Conservation (phyloP, 129 eudicot species). For the Saussurea involucrata region DNA sequence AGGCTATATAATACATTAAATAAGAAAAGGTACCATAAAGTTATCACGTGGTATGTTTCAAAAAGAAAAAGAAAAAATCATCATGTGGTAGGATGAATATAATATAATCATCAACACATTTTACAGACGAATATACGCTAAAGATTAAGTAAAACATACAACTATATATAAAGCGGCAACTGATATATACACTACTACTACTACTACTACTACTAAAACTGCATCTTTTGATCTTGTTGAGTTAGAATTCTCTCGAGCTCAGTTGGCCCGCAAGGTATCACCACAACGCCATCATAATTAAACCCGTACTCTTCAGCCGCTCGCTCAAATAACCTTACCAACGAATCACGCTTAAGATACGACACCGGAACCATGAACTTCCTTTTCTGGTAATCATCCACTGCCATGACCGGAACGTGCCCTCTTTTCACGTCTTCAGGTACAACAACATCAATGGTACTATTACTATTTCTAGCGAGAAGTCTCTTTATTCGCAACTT, state of each 20-base stretch:
- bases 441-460: neutral
- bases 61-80: too few species aligned
- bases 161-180: neutral
- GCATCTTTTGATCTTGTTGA: slow-evolving; percentile 10
- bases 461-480: neutral
- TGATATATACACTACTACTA: too few species aligned
- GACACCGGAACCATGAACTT: slow-evolving; percentile 30
- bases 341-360: slow-evolving; percentile 15
- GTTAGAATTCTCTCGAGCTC: slow-evolving; percentile 18
- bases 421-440: slow-evolving; percentile 24
- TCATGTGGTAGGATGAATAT: neutral
- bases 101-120: too few species aligned
- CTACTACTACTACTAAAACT: neutral
- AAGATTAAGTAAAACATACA: neutral
- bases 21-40: too few species aligned
- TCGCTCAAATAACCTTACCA: slow-evolving; percentile 20
- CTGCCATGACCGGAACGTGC: slow-evolving; percentile 27
- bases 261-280: slow-evolving; percentile 27
- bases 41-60: too few species aligned
- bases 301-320: slow-evolving; percentile 28
- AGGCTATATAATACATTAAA: too few species aligned
- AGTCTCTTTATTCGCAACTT: slow-evolving; percentile 19
- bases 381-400: slow-evolving; percentile 16
- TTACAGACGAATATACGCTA: neutral
- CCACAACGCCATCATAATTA: slow-evolving; percentile 20